phyloP scores from a whole-genome alignment of 2,329 filamentous ascomycete genomes.

The Anisogramma anomala region DNA sequence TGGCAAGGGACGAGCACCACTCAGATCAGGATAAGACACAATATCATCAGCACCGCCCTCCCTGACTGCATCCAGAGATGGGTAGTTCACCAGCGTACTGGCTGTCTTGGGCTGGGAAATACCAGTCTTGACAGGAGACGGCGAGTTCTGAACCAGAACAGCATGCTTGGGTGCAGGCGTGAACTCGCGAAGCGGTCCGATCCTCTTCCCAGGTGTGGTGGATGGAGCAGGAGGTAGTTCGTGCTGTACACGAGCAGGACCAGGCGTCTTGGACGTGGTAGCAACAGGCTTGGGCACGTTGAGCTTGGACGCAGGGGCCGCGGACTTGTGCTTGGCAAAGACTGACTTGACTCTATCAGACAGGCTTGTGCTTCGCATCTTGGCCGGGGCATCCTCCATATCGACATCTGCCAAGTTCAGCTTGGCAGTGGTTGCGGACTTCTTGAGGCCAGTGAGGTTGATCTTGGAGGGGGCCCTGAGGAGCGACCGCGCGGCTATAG shows the following conservation, averaged over 20 bases:
- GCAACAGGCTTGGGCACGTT: constrained; percentile 34
- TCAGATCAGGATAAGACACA: constrained; percentile 43
- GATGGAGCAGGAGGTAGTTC: constrained; percentile 40
- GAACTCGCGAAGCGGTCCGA: constrained; percentile 67
- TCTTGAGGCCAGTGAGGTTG: constrained; percentile 31
- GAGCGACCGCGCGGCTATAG: constrained; percentile 30
- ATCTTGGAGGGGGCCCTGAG: constrained; percentile 45
- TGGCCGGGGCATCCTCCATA: constrained; percentile 25
- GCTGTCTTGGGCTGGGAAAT: constrained; percentile 32
- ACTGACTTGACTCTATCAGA: constrained; percentile 50
- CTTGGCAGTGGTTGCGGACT: constrained; percentile 40
- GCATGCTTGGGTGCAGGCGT: constrained; percentile 54
- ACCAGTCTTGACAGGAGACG: constrained; percentile 42
- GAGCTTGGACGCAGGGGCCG: constrained; percentile 30
- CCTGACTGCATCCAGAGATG: constrained; percentile 23
- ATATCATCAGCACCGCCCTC: constrained; percentile 22
- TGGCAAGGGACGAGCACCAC: constrained; percentile 22
- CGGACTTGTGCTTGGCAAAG: constrained; percentile 32
- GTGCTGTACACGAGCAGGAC: constrained; percentile 35
- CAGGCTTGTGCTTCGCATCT: constrained; percentile 35
- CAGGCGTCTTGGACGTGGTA: constrained; percentile 35
- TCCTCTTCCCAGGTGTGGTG: constrained; percentile 57
- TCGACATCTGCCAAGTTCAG: constrained; percentile 22
- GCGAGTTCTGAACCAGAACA: constrained; percentile 35
- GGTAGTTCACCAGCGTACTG: constrained; percentile 24